These are phyloP conservation scores for Aspergillus indologenus DNA, from an alignment of 495 filamentous ascomycete genomes.

Conservation along the genomic window DNA sequence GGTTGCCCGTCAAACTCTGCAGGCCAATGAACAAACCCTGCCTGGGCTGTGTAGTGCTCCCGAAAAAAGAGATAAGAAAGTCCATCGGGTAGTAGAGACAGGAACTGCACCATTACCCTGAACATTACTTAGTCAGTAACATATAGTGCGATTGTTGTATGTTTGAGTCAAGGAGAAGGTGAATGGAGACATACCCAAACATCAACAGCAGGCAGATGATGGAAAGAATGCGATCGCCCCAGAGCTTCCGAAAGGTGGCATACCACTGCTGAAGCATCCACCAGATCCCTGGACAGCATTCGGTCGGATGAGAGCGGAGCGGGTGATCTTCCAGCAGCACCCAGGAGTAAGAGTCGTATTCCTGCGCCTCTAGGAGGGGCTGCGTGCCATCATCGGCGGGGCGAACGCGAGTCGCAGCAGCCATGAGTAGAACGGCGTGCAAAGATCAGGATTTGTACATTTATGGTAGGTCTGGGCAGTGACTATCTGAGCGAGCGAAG, in stretches of 20 bases:
- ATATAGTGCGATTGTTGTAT: neutral
- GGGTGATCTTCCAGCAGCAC: conserved; percentile 39
- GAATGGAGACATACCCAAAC: conserved; percentile 29
- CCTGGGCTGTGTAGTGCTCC: neutral
- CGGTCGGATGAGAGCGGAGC: conserved; percentile 37
- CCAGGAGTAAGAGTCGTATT: conserved; percentile 34
- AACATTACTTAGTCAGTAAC: neutral
- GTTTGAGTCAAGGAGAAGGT: neutral
- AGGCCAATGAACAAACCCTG: conserved; percentile 17
- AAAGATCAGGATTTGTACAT: neutral
- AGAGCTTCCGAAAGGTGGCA: conserved; percentile 13
- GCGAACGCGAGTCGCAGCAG: conserved; percentile 2
- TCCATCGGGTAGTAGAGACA: conserved; percentile 17
- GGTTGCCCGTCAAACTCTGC: conserved; percentile 24
- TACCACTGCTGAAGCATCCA: conserved; percentile 19
- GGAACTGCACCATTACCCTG: conserved; percentile 23
- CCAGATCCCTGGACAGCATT: conserved; percentile 31
- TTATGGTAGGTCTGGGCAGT: neutral
- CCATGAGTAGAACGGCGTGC: conserved; percentile 1
- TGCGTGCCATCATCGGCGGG: conserved; percentile 4
- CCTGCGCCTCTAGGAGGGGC: conserved; percentile 11
- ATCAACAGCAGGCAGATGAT: conserved; percentile 29
- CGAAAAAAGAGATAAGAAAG: conserved; percentile 18
- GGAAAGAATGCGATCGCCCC: conserved; percentile 25
- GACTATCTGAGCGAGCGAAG: neutral